Evolutionary conservation across 805 yeast genomes (phyloP).

Genomic region (Teunomyces panamensis): DNA sequence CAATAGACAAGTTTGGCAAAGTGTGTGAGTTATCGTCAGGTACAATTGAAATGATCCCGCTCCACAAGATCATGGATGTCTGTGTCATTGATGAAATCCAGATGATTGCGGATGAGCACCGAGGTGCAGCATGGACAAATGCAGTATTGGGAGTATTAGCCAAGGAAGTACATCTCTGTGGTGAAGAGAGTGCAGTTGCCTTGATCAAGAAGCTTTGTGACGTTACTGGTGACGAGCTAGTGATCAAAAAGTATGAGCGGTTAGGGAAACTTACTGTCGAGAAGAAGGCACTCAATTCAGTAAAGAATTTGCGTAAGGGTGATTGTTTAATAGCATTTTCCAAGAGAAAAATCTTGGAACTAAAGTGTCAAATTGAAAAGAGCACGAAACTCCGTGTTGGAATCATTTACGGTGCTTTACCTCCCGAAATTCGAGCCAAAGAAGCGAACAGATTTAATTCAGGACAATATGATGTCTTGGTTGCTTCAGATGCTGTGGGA

Average conservation of each 20-base stretch:
- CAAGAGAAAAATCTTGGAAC: slow-evolving; percentile 64
- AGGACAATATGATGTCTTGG: slow-evolving; percentile 77
- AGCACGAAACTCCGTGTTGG: slow-evolving; percentile 68
- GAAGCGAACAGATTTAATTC: slow-evolving; percentile 78
- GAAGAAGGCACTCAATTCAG: slow-evolving; percentile 24
- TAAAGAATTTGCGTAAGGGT: slow-evolving; percentile 54
- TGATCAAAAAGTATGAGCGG: slow-evolving; percentile 69
- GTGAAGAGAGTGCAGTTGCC: slow-evolving; percentile 83
- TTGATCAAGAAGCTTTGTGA: slow-evolving; percentile 56
- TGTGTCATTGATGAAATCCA: slow-evolving; percentile 95
- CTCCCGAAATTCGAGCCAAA: slow-evolving; percentile 87
- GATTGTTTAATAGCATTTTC: slow-evolving; percentile 91
- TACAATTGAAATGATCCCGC: slow-evolving; percentile 91
- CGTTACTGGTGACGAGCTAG: slow-evolving; percentile 77
- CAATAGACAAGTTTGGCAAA: slow-evolving; percentile 64
- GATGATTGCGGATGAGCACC: slow-evolving; percentile 73
- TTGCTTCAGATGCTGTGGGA: slow-evolving; percentile 96
- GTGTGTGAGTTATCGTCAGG: slow-evolving; percentile 79
- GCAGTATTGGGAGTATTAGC: slow-evolving; percentile 87
- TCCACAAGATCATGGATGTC: slow-evolving; percentile 66
- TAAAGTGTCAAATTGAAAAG: slow-evolving; percentile 68
- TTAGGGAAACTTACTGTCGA: slow-evolving; percentile 68
- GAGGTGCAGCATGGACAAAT: slow-evolving; percentile 96
- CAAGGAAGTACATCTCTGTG: slow-evolving; percentile 86
- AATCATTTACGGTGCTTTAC: slow-evolving; percentile 91